Percentiles rank a stretch among this genome's conserved stretches.
phyloP scores from a whole-genome alignment of 2,329 filamentous ascomycete species.

The Ophiostoma sp. region DNA sequence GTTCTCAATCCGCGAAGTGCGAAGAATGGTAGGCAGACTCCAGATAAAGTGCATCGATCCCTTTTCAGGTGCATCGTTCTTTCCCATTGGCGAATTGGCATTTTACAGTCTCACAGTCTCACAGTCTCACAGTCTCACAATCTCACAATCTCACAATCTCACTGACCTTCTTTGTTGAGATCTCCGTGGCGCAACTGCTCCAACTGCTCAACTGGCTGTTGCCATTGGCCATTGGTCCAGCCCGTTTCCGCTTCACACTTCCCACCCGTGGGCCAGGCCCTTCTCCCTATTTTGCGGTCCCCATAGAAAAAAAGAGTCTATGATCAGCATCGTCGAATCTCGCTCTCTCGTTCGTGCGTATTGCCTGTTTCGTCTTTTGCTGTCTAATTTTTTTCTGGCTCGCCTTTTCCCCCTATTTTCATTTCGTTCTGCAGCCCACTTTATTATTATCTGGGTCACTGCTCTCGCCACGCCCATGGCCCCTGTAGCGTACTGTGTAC shows the following conservation, averaged over 20 bases:
- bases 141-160: not conserved
- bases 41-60: not conserved
- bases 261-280: not conserved
- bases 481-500: not conserved
- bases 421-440: slow-evolving; percentile 16
- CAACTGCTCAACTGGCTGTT: not conserved
- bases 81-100: not conserved
- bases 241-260: too few relatives aligned
- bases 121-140: not conserved
- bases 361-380: not conserved
- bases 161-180: not conserved
- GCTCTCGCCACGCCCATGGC: slow-evolving; percentile 8
- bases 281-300: not conserved
- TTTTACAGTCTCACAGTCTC: not conserved
- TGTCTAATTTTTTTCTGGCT: not conserved
- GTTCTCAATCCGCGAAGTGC: not conserved
- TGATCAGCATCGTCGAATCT: slow-evolving; percentile 19
- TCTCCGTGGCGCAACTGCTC: not conserved
- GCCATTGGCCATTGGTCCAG: not conserved
- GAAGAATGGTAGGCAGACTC: not conserved
- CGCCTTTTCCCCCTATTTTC: not conserved
- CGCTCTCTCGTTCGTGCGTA: not conserved
- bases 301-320: not conserved
- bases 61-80: not conserved
- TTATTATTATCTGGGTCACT: not conserved